These are phyloP conservation scores for Boletales sp. DNA, from an alignment of 768 basidiomycete genomes.

Conservation along the genomic window DNA sequence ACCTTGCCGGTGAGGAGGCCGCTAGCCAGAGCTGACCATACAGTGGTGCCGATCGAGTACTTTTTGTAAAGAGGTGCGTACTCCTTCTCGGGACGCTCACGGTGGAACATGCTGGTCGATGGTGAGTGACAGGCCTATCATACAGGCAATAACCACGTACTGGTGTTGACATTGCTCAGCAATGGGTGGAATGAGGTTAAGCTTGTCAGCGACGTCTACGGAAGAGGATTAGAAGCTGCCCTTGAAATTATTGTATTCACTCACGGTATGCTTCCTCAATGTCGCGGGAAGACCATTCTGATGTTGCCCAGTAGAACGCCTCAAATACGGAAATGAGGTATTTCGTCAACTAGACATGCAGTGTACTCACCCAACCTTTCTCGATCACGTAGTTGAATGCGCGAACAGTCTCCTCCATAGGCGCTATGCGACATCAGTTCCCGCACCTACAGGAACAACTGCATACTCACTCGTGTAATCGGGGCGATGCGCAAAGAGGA, in stretches of 20 bases:
- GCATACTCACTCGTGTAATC: conserved; percentile 33
- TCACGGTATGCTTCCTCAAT: conserved; percentile 43
- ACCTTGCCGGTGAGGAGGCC: conserved; percentile 56
- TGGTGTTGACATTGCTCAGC: conserved; percentile 52
- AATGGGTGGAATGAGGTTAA: conserved; percentile 47
- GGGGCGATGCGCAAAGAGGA: conserved; percentile 48
- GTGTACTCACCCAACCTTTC: conserved; percentile 37
- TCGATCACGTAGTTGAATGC: conserved; percentile 56
- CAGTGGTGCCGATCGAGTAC: conserved; percentile 45
- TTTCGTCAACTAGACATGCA: not conserved
- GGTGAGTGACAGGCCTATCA: not conserved
- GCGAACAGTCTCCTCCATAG: conserved; percentile 55
- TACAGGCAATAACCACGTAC: conserved; percentile 17
- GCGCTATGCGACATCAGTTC: conserved; percentile 23
- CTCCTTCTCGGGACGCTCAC: conserved; percentile 54
- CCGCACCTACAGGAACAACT: not conserved
- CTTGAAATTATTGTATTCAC: not conserved
- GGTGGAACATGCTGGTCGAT: conserved; percentile 42
- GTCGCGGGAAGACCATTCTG: conserved; percentile 53
- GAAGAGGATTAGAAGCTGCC: not conserved
- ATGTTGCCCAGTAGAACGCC: conserved; percentile 48
- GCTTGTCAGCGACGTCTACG: conserved; percentile 46
- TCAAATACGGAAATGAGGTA: conserved; percentile 3
- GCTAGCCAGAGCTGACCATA: conserved; percentile 54
- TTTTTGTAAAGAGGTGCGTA: conserved; percentile 45